Base-by-base conservation (phyloP, 2,329 filamentous ascomycete species). In the Scedosporium minutisporum region DNA sequence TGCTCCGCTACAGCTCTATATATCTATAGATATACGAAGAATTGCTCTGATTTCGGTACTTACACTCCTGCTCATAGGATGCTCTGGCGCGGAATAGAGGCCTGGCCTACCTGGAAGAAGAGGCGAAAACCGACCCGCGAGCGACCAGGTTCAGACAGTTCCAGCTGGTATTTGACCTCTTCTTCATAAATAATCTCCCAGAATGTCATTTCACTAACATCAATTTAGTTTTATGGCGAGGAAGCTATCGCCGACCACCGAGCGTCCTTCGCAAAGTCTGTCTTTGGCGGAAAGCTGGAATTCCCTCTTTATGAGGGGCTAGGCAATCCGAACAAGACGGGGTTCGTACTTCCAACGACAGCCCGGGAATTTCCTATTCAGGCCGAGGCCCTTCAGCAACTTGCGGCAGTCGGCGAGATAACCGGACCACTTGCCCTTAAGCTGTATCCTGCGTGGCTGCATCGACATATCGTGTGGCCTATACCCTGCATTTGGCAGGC, bases 261-360 rank as follows among this genome's bases (percentile, higher is more conserved):
- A 4, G 59, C 44, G 6, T 61, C 59, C 27, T 61, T 61, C 44
- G 29, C 59, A 14, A 61, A 61, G 12, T 61, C 44, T 2, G 9
- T 61, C 14, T 61, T 61, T 41, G 59, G 46, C 14, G 61, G 57
- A 44, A 27, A 44, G 38, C 61, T 62, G 21, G 53, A 62, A 33
- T 58, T 62, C 14, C 53, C 61, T 3, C 53, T 58, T 9, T 62
- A 58, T 10, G 41, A 58, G 12, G 44, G 41, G 2, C n/a, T 18
- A 38, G 59, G 25, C 29, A 16, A 16, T 10, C 25, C 21, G 6
- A 38, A 16, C 23, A 53, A 38, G 14, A 23, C 44, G 2, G 61
- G 53, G 6, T 62, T 27, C 53, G 33, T 46, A 14, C 4, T 62
- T 6, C 48, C 38, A 10, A 60, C 29, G 27, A 55, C 46, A 16